Evolutionary conservation across 495 filamentous ascomycete species (phyloP).

Genomic region (Neurospora intermedia): DNA sequence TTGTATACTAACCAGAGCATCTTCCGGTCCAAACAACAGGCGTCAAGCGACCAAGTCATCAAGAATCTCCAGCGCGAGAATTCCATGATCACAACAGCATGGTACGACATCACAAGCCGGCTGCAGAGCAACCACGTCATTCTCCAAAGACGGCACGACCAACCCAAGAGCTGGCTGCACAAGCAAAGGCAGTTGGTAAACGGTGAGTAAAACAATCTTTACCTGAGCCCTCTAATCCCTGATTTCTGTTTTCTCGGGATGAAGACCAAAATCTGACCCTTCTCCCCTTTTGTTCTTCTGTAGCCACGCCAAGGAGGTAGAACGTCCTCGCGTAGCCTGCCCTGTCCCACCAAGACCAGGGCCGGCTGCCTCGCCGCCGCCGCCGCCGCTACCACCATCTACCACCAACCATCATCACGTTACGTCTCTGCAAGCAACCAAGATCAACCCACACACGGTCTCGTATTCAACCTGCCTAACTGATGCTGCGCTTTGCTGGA

Average conservation of each 20-base stretch:
- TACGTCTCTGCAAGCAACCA: neutral
- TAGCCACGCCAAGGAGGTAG: constrained; percentile 41
- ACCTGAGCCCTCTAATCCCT: neutral
- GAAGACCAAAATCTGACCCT: neutral
- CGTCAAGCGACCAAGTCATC: constrained; percentile 49
- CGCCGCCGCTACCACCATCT: neutral
- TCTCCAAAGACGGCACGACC: constrained; percentile 61
- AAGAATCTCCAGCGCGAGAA: constrained; percentile 75
- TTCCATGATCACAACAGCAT: constrained; percentile 74
- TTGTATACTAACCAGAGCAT: constrained; percentile 5
- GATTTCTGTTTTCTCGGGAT: neutral
- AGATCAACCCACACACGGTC: neutral
- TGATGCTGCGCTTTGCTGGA: neutral
- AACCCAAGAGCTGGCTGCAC: constrained; percentile 79
- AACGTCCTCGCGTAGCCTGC: constrained; percentile 16
- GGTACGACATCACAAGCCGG: constrained; percentile 78
- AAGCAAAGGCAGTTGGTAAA: constrained; percentile 73
- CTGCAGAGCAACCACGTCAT: constrained; percentile 84
- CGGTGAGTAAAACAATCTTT: constrained; percentile 21
- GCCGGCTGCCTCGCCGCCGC: neutral
- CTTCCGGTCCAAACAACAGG: constrained; percentile 22
- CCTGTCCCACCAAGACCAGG: neutral
- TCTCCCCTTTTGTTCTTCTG: neutral
- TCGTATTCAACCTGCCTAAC: neutral
- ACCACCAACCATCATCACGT: neutral